Base-by-base conservation (phyloP, 352 stramenopile species). In the Blastocystis sp. region DNA sequence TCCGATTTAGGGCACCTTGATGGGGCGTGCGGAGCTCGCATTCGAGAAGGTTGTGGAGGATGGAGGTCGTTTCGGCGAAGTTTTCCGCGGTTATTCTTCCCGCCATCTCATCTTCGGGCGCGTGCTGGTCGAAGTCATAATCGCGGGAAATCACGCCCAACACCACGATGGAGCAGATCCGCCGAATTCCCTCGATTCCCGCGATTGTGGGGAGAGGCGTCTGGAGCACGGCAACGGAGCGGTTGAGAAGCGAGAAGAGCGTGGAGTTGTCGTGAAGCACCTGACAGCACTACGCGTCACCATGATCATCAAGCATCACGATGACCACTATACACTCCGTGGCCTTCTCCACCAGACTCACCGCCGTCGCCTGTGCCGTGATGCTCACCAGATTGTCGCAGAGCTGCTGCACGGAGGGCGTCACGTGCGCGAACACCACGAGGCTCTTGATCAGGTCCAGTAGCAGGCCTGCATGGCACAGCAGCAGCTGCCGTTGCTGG, bases 261-360 rank as follows among this genome's bases (percentile, higher is more conserved):
- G 53, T 19, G 2, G 10, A 2, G 7, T 52, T 66, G 28, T 81
- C 70, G 19, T 64, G 40, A 4, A 56, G 23, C 11, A 62, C 59
- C 9, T 64, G 21, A 2, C 21, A 23, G 23, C 65, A 41, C 43
- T 52, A 34, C 28, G 34, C 11, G 19, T 45, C 14, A 66, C 23
- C 28, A 79, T 19, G 23, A 62, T 34, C 3, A 21, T 66, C n/a
- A 48, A 4, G 19, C 41, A 19, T 62, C 28, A 81, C 70, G n/a
- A 81, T 45, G 2, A 81, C 45, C 59, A 81, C 70, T 1, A 62
- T 3, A 41, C 70, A 62, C 41, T 81, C 48, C 21, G 48, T 34
- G 4, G 70, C 70, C 23, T 81, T 81, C 48, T 81, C 70, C 14
- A 81, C 70, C 3, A 81, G 70, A 64, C 70, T 81, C n/a, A 81